Evolutionary conservation across 106 monocot genomes (phyloP).

Genomic region (Narthecium ossifragum): DNA sequence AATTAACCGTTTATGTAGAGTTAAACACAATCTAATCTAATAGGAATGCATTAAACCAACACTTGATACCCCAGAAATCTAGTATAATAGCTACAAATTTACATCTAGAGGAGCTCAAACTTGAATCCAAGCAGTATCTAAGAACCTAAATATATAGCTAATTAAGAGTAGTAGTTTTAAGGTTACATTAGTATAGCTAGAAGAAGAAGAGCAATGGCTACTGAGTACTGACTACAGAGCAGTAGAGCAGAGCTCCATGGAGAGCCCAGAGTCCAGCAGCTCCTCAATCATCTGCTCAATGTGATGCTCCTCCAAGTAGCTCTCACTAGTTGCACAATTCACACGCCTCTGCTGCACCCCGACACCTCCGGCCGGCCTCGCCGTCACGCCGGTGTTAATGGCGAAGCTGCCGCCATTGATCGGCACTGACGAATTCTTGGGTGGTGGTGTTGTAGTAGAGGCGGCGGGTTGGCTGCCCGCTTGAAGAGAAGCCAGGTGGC

Average conservation of each 20-base stretch:
- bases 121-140: neutral
- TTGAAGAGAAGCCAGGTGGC: constrained; percentile 33
- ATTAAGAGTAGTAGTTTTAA: no score
- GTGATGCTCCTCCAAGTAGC: constrained; percentile 43
- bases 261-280: constrained; percentile 47
- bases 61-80: neutral
- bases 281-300: constrained; percentile 91
- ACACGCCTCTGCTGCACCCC: neutral
- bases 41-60: neutral
- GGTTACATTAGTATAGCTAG: neutral
- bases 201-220: neutral
- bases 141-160: no score
- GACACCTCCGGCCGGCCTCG: neutral
- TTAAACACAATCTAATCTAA: no score
- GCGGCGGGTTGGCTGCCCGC: neutral
- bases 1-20: no score
- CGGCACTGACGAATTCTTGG: neutral
- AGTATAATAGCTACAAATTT: neutral
- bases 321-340: no score
- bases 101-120: neutral
- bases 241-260: constrained; percentile 38
- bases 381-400: neutral
- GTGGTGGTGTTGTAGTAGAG: neutral
- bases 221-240: neutral
- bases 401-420: neutral